Conservation (phyloP, 495 filamentous ascomycete genomes). For the Cercophora sp. region DNA sequence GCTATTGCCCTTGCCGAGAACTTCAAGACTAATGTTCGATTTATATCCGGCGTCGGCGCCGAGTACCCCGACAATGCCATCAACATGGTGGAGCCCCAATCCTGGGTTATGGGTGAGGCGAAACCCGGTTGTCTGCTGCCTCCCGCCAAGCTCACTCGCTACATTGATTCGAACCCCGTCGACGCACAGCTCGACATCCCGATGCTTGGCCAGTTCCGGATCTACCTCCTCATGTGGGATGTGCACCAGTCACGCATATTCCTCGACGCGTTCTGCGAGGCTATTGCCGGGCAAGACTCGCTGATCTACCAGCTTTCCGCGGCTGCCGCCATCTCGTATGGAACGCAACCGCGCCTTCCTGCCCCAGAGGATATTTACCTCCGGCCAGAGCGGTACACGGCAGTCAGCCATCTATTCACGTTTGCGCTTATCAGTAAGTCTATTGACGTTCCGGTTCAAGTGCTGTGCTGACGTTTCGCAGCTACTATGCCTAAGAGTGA, state of each 20-base stretch:
- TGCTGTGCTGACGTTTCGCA: slow-evolving; percentile 6
- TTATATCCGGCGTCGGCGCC: slow-evolving; percentile 64
- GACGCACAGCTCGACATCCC: slow-evolving; percentile 71
- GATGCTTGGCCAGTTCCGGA: slow-evolving; percentile 62
- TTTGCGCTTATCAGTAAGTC: slow-evolving; percentile 50
- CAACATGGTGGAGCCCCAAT: slow-evolving; percentile 39
- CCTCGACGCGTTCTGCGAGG: slow-evolving; percentile 49
- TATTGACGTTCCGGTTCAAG: not conserved
- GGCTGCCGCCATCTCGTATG: slow-evolving; percentile 50
- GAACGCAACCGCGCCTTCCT: slow-evolving; percentile 44
- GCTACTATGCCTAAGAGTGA: slow-evolving; percentile 53
- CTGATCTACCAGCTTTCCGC: slow-evolving; percentile 46
- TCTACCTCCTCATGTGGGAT: slow-evolving; percentile 61
- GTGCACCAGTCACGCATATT: slow-evolving; percentile 49
- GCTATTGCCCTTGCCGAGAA: slow-evolving; percentile 54
- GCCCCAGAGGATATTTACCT: slow-evolving; percentile 54
- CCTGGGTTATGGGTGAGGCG: slow-evolving; percentile 42
- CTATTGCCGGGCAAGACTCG: slow-evolving; percentile 38
- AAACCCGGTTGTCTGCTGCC: slow-evolving; percentile 57
- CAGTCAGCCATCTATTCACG: slow-evolving; percentile 56
- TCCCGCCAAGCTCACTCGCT: slow-evolving; percentile 61
- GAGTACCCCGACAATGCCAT: slow-evolving; percentile 58
- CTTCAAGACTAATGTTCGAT: slow-evolving; percentile 62
- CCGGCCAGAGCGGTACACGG: slow-evolving; percentile 57
- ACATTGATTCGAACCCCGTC: slow-evolving; percentile 66